Conservation (phyloP, 768 basidiomycete genomes). For the Dacryopinax primogenitus region DNA sequence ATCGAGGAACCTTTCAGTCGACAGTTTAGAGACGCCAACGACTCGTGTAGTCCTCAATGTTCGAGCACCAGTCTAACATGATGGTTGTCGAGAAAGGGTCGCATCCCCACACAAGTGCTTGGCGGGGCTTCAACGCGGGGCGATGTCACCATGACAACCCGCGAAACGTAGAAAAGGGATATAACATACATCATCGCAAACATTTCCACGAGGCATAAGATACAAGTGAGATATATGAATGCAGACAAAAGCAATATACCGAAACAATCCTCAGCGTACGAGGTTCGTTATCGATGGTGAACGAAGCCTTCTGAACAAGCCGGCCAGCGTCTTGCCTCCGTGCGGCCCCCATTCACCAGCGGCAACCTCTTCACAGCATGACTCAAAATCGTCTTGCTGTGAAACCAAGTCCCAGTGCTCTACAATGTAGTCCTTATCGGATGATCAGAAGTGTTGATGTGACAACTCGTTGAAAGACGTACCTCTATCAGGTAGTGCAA, state of each 20-base stretch:
- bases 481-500: conserved; percentile 50
- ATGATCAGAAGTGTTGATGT: conserved; percentile 15
- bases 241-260: background rate
- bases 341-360: conserved; percentile 64
- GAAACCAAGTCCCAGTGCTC: conserved; percentile 65
- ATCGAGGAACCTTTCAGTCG: background rate
- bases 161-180: background rate
- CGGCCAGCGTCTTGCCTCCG: conserved; percentile 55
- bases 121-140: no score
- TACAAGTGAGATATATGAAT: background rate
- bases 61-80: no score
- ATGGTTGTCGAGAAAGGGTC: no score
- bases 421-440: conserved; percentile 52
- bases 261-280: background rate
- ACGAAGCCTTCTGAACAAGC: conserved; percentile 51
- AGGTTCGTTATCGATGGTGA: conserved; percentile 32
- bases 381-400: conserved; percentile 49
- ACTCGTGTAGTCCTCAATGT: no score
- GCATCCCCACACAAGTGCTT: no score
- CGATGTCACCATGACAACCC: background rate
- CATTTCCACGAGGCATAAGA: background rate
- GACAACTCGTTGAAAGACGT: conserved; percentile 18
- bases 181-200: background rate
- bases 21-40: background rate
- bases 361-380: conserved; percentile 57